Base-by-base conservation (phyloP, 352 stramenopile genomes). In the Phytophthora agathidicida region DNA sequence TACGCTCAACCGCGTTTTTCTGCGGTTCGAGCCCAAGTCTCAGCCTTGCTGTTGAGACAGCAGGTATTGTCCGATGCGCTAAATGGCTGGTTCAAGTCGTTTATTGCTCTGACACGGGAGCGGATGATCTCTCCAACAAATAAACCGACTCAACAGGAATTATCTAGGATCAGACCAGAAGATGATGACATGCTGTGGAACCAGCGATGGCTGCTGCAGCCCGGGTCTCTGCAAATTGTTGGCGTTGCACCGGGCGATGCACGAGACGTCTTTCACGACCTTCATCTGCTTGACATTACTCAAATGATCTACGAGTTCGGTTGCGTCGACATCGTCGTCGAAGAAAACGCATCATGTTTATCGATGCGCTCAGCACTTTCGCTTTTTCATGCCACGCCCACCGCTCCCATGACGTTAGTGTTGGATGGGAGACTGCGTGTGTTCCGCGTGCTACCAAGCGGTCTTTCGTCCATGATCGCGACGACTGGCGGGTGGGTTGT, bases 1-100 rank as follows among this genome's bases (percentile, higher is more conserved):
- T 70, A 73, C 50, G 41, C 50, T 17, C 60, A 57, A 26, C 14
- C 39, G 17, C 36, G 44, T n/a, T 57, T 68, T 20, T 19, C 9
- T 19, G n/a, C 23, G 22, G 44, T 78, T 33, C 52, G 65, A 9
- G 14, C 11, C 1, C 22, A 55, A 11, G 14, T 60, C 11, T 65
- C 36, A 13, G 11, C 7, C 6, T 24, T 68, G 24, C 24, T 68
- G 11, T 16, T 62, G 28, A 26, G 30, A 3, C 43, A 33, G n/a
- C 36, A 48, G 17, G 43, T 42, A 8, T 41, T 57, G 2, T 35
- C 36, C 2, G 38, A 32, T 20, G 24, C 38, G 5, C 14, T 57
- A 23, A 50, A 51, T 6, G 3, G 22, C 22, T 20, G 24, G 14
- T 69, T 66, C 7, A 26, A 26, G n/a, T 16, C 30, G 3, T 66